These are phyloP conservation scores for Schizosaccharomyces versatilis DNA, from an alignment of 1,139 yeast genomes.

Conservation along the genomic window DNA sequence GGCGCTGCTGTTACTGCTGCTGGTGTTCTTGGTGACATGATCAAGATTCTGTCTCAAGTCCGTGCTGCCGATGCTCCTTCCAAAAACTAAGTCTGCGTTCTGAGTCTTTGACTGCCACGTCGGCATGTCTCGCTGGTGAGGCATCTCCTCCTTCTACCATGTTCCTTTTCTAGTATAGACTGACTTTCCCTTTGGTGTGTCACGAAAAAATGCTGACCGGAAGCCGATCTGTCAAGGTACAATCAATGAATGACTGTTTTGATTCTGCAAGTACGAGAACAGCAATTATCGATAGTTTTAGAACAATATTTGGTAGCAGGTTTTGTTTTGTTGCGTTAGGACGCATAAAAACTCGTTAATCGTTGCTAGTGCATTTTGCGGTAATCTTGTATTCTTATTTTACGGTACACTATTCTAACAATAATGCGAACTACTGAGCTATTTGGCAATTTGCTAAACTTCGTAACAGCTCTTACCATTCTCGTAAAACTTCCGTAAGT, in stretches of 20 bases:
- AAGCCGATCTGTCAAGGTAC: no score
- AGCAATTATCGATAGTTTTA: not conserved
- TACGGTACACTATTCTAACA: not conserved
- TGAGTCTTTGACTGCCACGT: not conserved
- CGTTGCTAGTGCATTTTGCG: not conserved
- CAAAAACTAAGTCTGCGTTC: not conserved
- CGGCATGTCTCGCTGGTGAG: no score
- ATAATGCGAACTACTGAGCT: no score
- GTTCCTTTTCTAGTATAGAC: no score
- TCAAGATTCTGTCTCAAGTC: slow-evolving; percentile 31
- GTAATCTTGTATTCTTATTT: not conserved
- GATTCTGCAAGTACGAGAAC: no score
- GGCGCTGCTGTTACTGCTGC: slow-evolving; percentile 98
- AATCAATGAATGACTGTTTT: no score
- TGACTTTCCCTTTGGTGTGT: no score
- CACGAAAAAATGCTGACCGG: no score
- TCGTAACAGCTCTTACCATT: no score
- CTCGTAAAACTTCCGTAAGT: no score
- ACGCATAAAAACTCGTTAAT: not conserved
- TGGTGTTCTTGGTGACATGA: slow-evolving; percentile 84
- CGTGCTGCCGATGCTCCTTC: not conserved
- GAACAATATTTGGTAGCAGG: not conserved
- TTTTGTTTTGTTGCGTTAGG: not conserved
- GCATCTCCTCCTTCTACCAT: no score
- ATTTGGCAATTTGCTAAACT: not conserved